Evolutionary conservation across 371 early-diverging fungal species (phyloP), one percentile per base, ranked within the genome.

Genomic region (Blastocladiella emersonii): DNA sequence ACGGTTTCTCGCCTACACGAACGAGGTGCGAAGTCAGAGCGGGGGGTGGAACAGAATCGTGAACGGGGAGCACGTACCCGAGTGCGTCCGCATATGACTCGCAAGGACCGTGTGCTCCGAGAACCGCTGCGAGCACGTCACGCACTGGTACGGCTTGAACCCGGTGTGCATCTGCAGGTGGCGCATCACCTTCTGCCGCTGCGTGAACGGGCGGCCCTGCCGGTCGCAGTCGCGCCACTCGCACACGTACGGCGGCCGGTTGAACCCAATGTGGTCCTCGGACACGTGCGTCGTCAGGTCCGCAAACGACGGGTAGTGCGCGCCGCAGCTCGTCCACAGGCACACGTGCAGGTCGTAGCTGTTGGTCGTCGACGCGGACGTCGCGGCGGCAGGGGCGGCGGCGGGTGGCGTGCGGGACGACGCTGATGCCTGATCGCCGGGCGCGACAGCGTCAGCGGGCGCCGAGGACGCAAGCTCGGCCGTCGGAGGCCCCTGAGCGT

Each of bases 1-100:
- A 92, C 0, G 95, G 95, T 61, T 82, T 86, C 71, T 90, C 91
- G 23, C 92, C 92, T 1, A 91, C 91, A 65, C 93, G 93, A 0
- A 68, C 17, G 45, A 44, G 45, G 39, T 39, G 8, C 5, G 13
- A 39, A 39, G 13, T 39, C 8, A 39, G 39, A 5, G 13, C 5
- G 39, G 8, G 5, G 8, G 13, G 39, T 39, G 39, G 13, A 39
- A 39, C 39, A 5, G 13, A 39, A 5, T 5, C 39, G 39, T 8
- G 13, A 39, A 39, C 5, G 39, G 39, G 4, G 8, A 21, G 6
- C 35, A 41, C 48, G n/a, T 59, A 64, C 67, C 70, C 17, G 70
- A 68, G 57, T 74, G 48, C 0, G 81, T 85, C 30, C 87, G 75
- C 81, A 84, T 79, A 65, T 90, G 90, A 64, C 86, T 88, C n/a